phyloP scores from a whole-genome alignment of 225 moss, liverwort and hornwort species.

The Polytrichum commune region DNA sequence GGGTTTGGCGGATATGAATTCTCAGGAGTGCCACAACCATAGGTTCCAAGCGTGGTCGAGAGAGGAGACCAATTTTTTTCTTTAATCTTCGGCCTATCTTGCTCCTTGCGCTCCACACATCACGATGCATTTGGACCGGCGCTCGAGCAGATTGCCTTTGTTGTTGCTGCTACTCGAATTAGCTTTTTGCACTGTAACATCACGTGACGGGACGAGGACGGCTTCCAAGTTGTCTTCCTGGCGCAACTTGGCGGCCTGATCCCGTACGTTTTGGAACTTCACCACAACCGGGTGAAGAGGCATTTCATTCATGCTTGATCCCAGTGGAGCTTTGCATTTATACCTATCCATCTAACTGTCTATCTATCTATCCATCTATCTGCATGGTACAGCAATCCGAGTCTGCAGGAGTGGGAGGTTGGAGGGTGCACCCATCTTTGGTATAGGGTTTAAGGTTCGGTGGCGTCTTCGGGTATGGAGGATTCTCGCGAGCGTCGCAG shows the following conservation, averaged over 20 bases:
- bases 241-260: conserved; percentile 11
- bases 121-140: conserved; percentile 6
- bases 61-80: conserved; percentile 5
- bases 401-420: no score
- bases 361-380: no score
- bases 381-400: no score
- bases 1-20: not conserved
- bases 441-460: not conserved
- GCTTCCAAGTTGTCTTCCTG: conserved; percentile 6
- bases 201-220: conserved; percentile 9
- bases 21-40: conserved; percentile 5
- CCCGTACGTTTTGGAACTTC: conserved; percentile 14
- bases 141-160: conserved; percentile 5
- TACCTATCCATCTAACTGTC: no score
- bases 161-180: not conserved
- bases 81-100: conserved; percentile 28
- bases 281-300: conserved; percentile 15
- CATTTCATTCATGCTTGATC: no score
- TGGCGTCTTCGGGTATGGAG: conserved; percentile 1
- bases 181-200: not conserved
- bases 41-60: conserved; percentile 16
- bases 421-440: no score
- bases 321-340: no score
- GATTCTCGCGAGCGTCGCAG: not conserved
- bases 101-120: conserved; percentile 19